A percentile compares a stretch with the other conserved stretches of the same genome.
These are phyloP conservation scores for Lentinus tigrinus DNA, from an alignment of 768 basidiomycete species.

Conservation along the genomic window DNA sequence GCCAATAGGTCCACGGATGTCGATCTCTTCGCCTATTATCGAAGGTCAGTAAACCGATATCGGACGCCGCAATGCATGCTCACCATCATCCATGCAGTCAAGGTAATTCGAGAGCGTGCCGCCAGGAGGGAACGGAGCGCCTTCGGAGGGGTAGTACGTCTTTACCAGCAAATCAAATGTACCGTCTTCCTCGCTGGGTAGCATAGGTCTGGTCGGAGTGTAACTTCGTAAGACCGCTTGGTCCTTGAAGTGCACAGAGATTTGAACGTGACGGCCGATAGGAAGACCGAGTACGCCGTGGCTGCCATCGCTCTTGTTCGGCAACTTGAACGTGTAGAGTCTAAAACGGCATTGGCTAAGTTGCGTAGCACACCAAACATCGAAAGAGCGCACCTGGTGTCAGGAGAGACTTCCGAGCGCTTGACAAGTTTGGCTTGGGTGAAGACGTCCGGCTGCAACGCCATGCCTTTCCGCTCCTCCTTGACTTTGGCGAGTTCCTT, in stretches of 20 bases:
- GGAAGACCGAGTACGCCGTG: constrained; percentile 18
- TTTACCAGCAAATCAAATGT: constrained; percentile 25
- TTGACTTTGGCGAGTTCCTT: constrained; percentile 18
- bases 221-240: constrained; percentile 22
- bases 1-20: constrained; percentile 21
- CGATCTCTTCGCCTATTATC: constrained; percentile 22
- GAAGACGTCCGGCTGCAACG: constrained; percentile 23
- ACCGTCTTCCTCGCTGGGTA: constrained; percentile 23
- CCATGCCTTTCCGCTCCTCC: constrained; percentile 17
- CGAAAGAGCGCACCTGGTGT: constrained; percentile 16
- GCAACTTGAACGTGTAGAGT: constrained; percentile 21
- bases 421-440: constrained; percentile 16
- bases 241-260: constrained; percentile 23
- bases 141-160: constrained; percentile 20
- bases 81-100: constrained; percentile 21
- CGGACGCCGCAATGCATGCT: no score
- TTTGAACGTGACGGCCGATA: constrained; percentile 20
- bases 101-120: constrained; percentile 24
- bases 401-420: constrained; percentile 12
- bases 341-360: not conserved
- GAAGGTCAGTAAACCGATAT: not conserved
- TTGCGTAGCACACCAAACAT: not conserved
- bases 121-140: constrained; percentile 20
- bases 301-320: constrained; percentile 13
- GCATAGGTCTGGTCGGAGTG: constrained; percentile 21